These are phyloP conservation scores for Diaporthe nobilis DNA, from an alignment of 2,329 filamentous ascomycete genomes.

Conservation along the genomic window DNA sequence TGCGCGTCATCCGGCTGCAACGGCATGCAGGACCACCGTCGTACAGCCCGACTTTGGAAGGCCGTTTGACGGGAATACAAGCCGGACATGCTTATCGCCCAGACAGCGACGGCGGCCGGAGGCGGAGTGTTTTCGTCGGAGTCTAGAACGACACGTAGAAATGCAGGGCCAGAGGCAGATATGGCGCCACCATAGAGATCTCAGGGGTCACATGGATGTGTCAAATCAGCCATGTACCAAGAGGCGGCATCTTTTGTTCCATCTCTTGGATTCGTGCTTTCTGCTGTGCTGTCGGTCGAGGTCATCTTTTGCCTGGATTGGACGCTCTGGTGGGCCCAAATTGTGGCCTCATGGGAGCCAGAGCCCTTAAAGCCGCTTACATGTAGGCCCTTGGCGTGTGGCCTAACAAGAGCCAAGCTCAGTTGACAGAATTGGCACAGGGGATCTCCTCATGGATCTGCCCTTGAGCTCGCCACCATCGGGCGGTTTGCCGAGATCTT, in stretches of 20 bases:
- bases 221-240: constrained; percentile 21
- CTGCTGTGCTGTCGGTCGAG: constrained; percentile 8
- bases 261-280: not conserved
- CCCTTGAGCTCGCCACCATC: constrained; percentile 17
- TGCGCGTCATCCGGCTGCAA: constrained; percentile 32
- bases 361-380: not conserved
- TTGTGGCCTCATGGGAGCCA: constrained; percentile 28
- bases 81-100: not conserved
- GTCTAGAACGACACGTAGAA: not conserved
- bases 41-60: not conserved
- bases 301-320: not conserved
- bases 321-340: constrained; percentile 4
- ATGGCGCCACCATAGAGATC: constrained; percentile 11
- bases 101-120: constrained; percentile 1
- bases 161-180: not conserved
- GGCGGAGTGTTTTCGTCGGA: constrained; percentile 3
- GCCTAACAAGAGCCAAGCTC: constrained; percentile 20
- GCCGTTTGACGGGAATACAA: not conserved
- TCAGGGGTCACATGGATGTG: not conserved
- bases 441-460: constrained; percentile 29
- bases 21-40: constrained; percentile 1
- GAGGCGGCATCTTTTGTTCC: constrained; percentile 25
- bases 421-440: constrained; percentile 30
- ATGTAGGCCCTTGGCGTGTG: constrained; percentile 24
- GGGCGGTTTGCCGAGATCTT: constrained; percentile 23